These are phyloP conservation scores for Periglandula ipomoeae DNA, from an alignment of 2,329 filamentous ascomycete genomes.

Conservation along the genomic window DNA sequence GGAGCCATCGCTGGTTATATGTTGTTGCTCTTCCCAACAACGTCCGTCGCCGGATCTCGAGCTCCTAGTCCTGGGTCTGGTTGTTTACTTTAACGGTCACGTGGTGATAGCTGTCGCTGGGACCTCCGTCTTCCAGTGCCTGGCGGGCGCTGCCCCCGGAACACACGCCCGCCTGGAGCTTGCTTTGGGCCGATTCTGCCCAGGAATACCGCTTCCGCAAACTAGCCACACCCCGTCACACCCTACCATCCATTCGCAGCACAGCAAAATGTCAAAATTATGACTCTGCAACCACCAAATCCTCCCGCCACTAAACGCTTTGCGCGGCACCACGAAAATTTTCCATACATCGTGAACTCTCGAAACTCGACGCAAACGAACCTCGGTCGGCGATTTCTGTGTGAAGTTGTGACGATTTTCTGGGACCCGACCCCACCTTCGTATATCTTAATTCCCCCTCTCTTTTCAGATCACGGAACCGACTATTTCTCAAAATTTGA, in stretches of 20 bases:
- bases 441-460: background rate
- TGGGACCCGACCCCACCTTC: slow-evolving; percentile 23
- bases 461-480: slow-evolving; percentile 12
- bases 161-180: background rate
- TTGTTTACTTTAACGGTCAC: slow-evolving; percentile 31
- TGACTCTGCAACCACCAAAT: slow-evolving; percentile 5
- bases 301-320: background rate
- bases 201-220: slow-evolving; percentile 17
- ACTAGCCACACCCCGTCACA: slow-evolving; percentile 29
- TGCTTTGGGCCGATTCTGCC: slow-evolving; percentile 19
- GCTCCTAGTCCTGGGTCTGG: slow-evolving; percentile 9
- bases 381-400: background rate
- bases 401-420: slow-evolving; percentile 1
- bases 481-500: slow-evolving; percentile 16
- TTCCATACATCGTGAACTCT: background rate
- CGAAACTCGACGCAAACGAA: background rate
- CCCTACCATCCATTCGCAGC: slow-evolving; percentile 29
- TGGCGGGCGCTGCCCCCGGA: no score
- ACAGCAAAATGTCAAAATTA: slow-evolving; percentile 34
- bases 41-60: background rate
- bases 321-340: background rate
- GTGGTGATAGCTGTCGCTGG: slow-evolving; percentile 18
- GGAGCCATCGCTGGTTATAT: slow-evolving; percentile 27
- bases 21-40: background rate
- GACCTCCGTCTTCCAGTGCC: background rate